A percentile compares a stretch with the other conserved stretches of the same genome.
phyloP scores from a whole-genome alignment of 1,284 basidiomycete species.

The Cronartium ribicola region DNA sequence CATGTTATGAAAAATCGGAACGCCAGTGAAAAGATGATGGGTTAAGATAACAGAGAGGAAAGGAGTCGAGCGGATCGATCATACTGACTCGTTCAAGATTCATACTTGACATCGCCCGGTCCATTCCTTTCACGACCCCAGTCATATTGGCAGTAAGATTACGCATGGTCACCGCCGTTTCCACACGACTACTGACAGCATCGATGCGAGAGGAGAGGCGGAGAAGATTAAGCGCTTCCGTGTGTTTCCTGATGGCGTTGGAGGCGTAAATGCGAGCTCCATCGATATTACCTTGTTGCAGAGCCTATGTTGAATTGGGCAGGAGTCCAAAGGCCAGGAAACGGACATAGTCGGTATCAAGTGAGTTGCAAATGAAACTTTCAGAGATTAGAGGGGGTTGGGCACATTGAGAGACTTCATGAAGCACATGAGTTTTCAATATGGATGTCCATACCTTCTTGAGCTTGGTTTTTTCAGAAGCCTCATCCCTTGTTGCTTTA shows the following conservation, averaged over 20 bases:
- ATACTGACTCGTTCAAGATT: constrained; percentile 82
- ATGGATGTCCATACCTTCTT: constrained; percentile 68
- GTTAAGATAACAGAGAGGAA: neutral
- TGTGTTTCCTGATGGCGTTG: constrained; percentile 98
- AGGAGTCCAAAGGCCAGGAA: neutral
- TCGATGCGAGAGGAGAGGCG: constrained; percentile 86
- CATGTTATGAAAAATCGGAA: neutral
- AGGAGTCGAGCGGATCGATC: constrained; percentile 3
- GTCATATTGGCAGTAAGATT: constrained; percentile 91
- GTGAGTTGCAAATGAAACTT: neutral
- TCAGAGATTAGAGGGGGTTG: too few species aligned
- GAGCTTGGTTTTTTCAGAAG: constrained; percentile 72
- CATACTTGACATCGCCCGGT: constrained; percentile 98
- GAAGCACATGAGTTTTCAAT: neutral
- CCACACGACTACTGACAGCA: constrained; percentile 90
- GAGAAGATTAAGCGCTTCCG: constrained; percentile 82
- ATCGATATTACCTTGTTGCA: constrained; percentile 93
- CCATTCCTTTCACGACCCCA: constrained; percentile 94
- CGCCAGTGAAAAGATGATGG: neutral
- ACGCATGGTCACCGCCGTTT: constrained; percentile 99
- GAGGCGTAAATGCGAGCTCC: constrained; percentile 98
- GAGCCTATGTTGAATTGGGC: constrained; percentile 61
- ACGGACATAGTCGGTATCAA: constrained; percentile 1
- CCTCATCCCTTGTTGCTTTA: constrained; percentile 92
- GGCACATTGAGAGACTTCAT: neutral